Conservation (phyloP, 805 yeast species). For the Lipomyces kockii region DNA sequence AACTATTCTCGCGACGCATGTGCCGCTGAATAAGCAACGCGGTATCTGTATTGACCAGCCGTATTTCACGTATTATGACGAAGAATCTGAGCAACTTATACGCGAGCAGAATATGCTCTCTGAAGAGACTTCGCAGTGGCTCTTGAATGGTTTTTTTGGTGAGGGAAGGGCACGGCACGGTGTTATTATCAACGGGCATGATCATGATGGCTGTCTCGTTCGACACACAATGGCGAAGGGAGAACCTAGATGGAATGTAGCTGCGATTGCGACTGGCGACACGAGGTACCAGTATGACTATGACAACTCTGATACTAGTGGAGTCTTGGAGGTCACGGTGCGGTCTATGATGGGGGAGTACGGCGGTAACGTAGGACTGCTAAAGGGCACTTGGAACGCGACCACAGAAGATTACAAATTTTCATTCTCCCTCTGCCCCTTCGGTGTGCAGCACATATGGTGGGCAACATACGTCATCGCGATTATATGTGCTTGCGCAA, state of each 20-base stretch:
- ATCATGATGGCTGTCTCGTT: constrained; percentile 88
- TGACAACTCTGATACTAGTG: constrained; percentile 10
- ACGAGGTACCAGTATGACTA: neutral
- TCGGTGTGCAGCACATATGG: constrained; percentile 90
- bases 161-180: constrained; percentile 61
- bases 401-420: constrained; percentile 49
- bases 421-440: constrained; percentile 74
- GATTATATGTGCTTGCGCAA: neutral
- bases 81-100: constrained; percentile 56
- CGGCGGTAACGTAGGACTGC: constrained; percentile 83
- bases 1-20: constrained; percentile 82
- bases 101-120: constrained; percentile 87
- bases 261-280: constrained; percentile 16
- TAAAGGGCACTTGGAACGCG: constrained; percentile 70
- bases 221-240: constrained; percentile 4
- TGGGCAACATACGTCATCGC: constrained; percentile 57
- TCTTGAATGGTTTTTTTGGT: constrained; percentile 73
- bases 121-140: constrained; percentile 64
- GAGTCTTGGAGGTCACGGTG: constrained; percentile 60
- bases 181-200: constrained; percentile 89
- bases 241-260: constrained; percentile 16
- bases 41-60: constrained; percentile 93
- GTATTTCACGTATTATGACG: constrained; percentile 61
- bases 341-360: constrained; percentile 96
- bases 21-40: constrained; percentile 80